Base-by-base conservation (phyloP, 2,329 filamentous ascomycete genomes). In the Ascochyta lentis region DNA sequence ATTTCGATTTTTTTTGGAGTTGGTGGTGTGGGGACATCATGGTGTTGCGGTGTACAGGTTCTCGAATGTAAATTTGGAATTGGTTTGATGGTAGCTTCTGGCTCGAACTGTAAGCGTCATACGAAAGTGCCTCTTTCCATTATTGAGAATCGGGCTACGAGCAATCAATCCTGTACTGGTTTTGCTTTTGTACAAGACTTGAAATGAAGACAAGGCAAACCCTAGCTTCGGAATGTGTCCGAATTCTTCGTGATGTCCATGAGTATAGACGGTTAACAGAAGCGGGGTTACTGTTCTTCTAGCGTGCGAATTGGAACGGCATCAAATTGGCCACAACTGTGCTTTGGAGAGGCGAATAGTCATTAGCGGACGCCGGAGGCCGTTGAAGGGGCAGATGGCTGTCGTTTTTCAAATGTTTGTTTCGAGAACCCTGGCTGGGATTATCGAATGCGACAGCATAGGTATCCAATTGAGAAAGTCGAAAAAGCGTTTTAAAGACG, bases 11-110 rank as follows among this genome's bases (percentile, higher is more conserved):
- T 3, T 12, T 27, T 15, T 34, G 43, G 47, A 37, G 42, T 43
- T 47, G 31, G 53, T 51, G 47, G 53, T 38, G 33, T 43, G 12
- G 16, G 37, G 22, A 34, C 37, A 47, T 43, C 9, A 43, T n/a
- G 38, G 26, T 43, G 26, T 33, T 22, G 37, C 26, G 10, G 23
- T 46, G n/a, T 49, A n/a, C 27, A 35, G 29, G 27, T 23, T 41
- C 7, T 16, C 41, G 27, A 27, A 29, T 9, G 33, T 37, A 8
- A 26, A 56, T 51, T 56, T 50, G 47, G 47, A 56, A 56, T 50
- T 5, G 19, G 13, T 9, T 47, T 16, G 37, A 47, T 33, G 19
- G 42, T 41, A 22, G 42, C 49, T 46, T 35, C 23, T 10, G 40
- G 19, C 23, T 37, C 22, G 31, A 38, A 26, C 19, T 29, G 15